Conservation (phyloP, 805 yeast genomes). For the Candida qinlingensis region DNA sequence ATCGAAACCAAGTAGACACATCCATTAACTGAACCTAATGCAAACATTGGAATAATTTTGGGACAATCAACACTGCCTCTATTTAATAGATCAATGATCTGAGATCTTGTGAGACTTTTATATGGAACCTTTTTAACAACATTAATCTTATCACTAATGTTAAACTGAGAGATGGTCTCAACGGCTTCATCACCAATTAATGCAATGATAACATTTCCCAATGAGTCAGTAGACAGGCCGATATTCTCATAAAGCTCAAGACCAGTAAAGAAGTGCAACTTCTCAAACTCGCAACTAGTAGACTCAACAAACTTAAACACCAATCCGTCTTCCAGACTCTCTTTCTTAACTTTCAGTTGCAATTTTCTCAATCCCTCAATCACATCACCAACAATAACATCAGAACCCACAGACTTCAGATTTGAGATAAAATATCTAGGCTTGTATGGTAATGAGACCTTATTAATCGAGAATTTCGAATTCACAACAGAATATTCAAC, state of each 20-base stretch:
- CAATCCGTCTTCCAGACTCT: constrained; percentile 8
- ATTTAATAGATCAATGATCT: neutral
- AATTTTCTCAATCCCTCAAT: constrained; percentile 10
- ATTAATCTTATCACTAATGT: constrained; percentile 21
- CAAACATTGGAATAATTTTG: constrained; percentile 17
- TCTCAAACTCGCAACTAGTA: constrained; percentile 2
- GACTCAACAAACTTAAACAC: constrained; percentile 13
- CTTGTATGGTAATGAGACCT: constrained; percentile 19
- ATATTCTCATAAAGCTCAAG: constrained; percentile 11
- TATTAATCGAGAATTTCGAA: constrained; percentile 26
- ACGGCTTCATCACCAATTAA: neutral
- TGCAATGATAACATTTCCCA: constrained; percentile 11
- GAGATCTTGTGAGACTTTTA: neutral
- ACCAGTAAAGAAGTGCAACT: constrained; percentile 12
- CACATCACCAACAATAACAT: constrained; percentile 20
- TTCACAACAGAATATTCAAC: constrained; percentile 31
- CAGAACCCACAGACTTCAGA: constrained; percentile 17
- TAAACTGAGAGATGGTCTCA: constrained; percentile 13
- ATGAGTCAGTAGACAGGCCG: constrained; percentile 13
- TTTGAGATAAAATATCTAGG: constrained; percentile 10
- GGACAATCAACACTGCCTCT: neutral
- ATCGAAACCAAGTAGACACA: constrained; percentile 20
- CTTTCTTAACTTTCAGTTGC: constrained; percentile 10
- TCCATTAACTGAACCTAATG: constrained; percentile 24
- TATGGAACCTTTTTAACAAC: constrained; percentile 14